A percentile compares a stretch with the other conserved stretches of the same genome.
phyloP scores from a whole-genome alignment of 768 basidiomycete species.

The Suillus weaverae region DNA sequence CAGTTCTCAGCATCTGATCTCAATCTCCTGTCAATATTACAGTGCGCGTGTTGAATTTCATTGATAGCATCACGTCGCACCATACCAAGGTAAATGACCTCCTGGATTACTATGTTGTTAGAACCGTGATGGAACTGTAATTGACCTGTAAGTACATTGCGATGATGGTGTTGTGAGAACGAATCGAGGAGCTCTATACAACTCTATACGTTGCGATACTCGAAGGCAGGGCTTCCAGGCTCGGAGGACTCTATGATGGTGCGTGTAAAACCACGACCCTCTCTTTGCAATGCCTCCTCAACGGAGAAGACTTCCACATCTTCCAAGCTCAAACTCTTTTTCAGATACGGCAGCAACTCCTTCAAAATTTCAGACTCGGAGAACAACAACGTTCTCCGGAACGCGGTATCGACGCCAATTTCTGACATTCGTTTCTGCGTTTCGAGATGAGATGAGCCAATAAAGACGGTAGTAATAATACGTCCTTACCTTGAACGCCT shows the following conservation, averaged over 20 bases:
- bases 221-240: conserved; percentile 83
- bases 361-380: conserved; percentile 72
- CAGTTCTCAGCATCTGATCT: too few relatives aligned
- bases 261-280: conserved; percentile 58
- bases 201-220: conserved; percentile 73
- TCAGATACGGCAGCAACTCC: conserved; percentile 78
- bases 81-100: neutral
- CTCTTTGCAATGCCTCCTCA: conserved; percentile 61
- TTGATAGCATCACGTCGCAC: too few relatives aligned
- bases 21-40: too few relatives aligned
- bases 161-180: neutral
- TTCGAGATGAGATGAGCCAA: conserved; percentile 6
- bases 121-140: neutral
- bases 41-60: too few relatives aligned
- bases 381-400: conserved; percentile 82
- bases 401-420: conserved; percentile 72
- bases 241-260: conserved; percentile 81
- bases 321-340: conserved; percentile 67
- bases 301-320: conserved; percentile 72
- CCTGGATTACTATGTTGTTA: neutral
- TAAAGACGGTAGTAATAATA: neutral
- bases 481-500: conserved; percentile 79
- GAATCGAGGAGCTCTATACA: conserved; percentile 32
- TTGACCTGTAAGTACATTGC: neutral
- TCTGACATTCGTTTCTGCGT: conserved; percentile 78